phyloP scores from a whole-genome alignment of 176 grass and related monocot genomes.

The Guadua angustifolia region DNA sequence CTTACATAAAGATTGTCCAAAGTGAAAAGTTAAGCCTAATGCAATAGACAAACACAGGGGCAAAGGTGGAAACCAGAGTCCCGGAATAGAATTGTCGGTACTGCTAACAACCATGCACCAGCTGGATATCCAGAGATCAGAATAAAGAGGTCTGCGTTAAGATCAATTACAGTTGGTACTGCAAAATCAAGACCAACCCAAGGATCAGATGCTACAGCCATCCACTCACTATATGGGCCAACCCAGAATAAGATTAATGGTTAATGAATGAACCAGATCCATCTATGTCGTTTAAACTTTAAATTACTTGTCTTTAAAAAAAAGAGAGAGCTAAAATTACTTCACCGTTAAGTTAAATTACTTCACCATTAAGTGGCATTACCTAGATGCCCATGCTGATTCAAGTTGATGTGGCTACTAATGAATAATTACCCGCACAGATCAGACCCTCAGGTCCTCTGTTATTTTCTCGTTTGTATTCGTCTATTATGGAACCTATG shows the following conservation, averaged over 20 bases:
- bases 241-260: constrained; percentile 47
- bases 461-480: background rate
- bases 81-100: constrained; percentile 54
- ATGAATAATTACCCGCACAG: background rate
- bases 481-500: background rate
- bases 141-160: constrained; percentile 58
- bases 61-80: constrained; percentile 46
- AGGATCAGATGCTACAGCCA: constrained; percentile 62
- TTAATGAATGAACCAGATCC: constrained; percentile 40
- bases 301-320: too few relatives aligned
- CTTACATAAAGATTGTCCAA: constrained; percentile 83
- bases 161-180: constrained; percentile 53
- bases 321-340: too few relatives aligned
- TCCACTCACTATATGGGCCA: constrained; percentile 54
- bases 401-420: background rate
- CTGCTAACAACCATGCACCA: constrained; percentile 68
- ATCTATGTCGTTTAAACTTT: constrained; percentile 13
- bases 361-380: constrained; percentile 8
- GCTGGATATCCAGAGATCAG: constrained; percentile 60
- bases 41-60: constrained; percentile 58
- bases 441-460: background rate
- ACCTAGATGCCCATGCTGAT: background rate
- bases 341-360: too few relatives aligned
- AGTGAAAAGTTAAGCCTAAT: constrained; percentile 83
- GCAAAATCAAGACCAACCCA: constrained; percentile 45